Evolutionary conservation across 345 rosid genomes (phyloP), one percentile per base, ranked within the genome.

Genomic region (Syzygium jambos): DNA sequence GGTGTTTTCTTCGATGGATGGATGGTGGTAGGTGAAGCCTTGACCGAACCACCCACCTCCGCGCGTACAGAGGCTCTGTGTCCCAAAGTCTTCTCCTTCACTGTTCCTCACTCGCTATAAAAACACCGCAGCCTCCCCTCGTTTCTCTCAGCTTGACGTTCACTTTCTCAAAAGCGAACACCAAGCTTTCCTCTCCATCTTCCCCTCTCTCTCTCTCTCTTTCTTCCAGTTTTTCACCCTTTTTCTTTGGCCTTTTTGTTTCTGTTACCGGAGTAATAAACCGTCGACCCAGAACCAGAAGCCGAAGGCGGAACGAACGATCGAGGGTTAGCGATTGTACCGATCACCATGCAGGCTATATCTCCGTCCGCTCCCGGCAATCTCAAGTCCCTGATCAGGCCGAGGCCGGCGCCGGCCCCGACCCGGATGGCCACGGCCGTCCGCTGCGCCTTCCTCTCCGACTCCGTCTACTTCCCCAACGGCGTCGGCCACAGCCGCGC

Each of bases 141-240:
- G 46, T 34, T 13, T 73, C 25, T 23, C 92, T 91, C 95, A 92
- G 96, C 96, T 94, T 93, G 95, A 65, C 92, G 96, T 93, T 94
- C 93, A 90, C 65, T 89, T 91, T 85, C 86, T 17, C 38, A 7
- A 7, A 17, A 91, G 91, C 89, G 93, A 94, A 92, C 92, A 87
- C 73, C 94, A 91, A 91, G 94, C 94, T 88, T 23, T 22, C 46
- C 46, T 65, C 0, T 23, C 13, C 21, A 5, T 41, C 15, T 30
- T 43, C 46, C 59, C 29, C 46, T 34, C 85, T 30, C 84, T 23
- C 55, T 16, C 88, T 27, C 51, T 59, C 80, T 63, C 10, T 21
- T 3, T 57, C 78, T 86, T 5, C 10, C 3, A 11, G 17, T 53
- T 83, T 54, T 77, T 5, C 46, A 43, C 82, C 49, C 82, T 9